phyloP scores from a whole-genome alignment of 129 eudicot species.

The Chrysanthemum seticuspe region DNA sequence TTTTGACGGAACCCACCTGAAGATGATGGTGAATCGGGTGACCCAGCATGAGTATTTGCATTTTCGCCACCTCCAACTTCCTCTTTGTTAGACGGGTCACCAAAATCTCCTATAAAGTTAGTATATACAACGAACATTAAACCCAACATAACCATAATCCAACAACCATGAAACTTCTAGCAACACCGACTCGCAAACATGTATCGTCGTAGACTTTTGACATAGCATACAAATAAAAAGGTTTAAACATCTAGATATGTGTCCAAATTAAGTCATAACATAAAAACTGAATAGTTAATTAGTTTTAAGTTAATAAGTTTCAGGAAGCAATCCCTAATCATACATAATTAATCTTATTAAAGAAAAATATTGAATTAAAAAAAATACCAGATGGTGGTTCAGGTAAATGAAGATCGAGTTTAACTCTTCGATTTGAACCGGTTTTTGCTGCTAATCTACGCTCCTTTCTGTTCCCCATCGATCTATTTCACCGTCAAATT shows the following conservation, averaged over 20 bases:
- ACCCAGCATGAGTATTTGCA: conserved; percentile 52
- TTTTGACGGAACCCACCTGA: conserved; percentile 99
- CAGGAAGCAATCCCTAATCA: too few relatives aligned
- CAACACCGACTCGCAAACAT: background rate
- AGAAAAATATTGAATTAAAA: background rate
- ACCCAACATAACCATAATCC: conserved; percentile 5
- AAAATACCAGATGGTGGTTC: conserved; percentile 89
- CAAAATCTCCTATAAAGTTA: conserved; percentile 66
- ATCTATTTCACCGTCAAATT: too few relatives aligned
- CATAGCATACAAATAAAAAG: too few relatives aligned
- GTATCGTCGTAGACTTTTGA: too few relatives aligned
- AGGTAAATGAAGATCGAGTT: conserved; percentile 80
- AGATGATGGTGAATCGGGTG: conserved; percentile 90
- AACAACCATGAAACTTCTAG: background rate
- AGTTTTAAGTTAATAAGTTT: too few relatives aligned
- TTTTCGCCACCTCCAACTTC: conserved; percentile 64
- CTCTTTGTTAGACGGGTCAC: conserved; percentile 66
- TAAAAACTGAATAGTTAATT: too few relatives aligned
- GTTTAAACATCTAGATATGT: too few relatives aligned
- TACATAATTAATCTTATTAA: too few relatives aligned
- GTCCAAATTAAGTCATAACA: too few relatives aligned
- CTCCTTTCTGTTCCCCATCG: conserved; percentile 66
- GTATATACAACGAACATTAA: background rate
- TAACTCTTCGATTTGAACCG: conserved; percentile 78
- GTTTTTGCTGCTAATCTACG: conserved; percentile 61